Conservation (phyloP, 2,329 filamentous ascomycete species). For the Pseudocercospora vitis region DNA sequence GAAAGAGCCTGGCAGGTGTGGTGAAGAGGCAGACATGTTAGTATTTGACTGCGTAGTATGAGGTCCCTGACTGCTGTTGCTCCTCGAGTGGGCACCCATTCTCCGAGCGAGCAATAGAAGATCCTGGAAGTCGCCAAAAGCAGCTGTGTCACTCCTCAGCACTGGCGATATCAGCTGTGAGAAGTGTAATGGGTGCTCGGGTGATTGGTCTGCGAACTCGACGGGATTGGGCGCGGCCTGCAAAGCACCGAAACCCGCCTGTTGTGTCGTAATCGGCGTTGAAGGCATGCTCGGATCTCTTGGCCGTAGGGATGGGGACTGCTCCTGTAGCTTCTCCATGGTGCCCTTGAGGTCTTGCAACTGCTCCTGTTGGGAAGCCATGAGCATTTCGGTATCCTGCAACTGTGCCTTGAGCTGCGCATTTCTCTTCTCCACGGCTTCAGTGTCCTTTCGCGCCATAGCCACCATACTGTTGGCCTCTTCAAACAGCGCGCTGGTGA, state of each 20-base stretch:
- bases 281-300: conserved; percentile 68
- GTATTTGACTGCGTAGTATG: background rate
- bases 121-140: conserved; percentile 82
- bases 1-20: conserved; percentile 47
- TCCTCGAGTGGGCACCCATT: conserved; percentile 60
- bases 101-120: conserved; percentile 66
- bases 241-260: conserved; percentile 63
- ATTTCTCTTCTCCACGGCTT: conserved; percentile 73
- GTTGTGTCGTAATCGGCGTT: conserved; percentile 66
- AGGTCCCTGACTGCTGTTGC: conserved; percentile 51
- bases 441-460: conserved; percentile 79
- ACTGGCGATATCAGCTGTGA: conserved; percentile 80
- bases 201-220: conserved; percentile 54
- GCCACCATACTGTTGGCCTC: conserved; percentile 99
- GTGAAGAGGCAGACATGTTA: conserved; percentile 30
- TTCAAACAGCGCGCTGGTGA: conserved; percentile 93
- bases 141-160: conserved; percentile 74
- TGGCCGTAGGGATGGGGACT: conserved; percentile 62
- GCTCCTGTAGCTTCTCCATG: conserved; percentile 81
- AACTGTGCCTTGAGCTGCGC: conserved; percentile 84
- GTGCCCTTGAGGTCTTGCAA: conserved; percentile 86
- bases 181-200: conserved; percentile 69
- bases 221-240: conserved; percentile 53
- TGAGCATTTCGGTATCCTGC: conserved; percentile 78
- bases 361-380: conserved; percentile 91